Evolutionary conservation across 2,329 filamentous ascomycete species (phyloP).

Genomic region (Aspergillus brunneoviolaceus): DNA sequence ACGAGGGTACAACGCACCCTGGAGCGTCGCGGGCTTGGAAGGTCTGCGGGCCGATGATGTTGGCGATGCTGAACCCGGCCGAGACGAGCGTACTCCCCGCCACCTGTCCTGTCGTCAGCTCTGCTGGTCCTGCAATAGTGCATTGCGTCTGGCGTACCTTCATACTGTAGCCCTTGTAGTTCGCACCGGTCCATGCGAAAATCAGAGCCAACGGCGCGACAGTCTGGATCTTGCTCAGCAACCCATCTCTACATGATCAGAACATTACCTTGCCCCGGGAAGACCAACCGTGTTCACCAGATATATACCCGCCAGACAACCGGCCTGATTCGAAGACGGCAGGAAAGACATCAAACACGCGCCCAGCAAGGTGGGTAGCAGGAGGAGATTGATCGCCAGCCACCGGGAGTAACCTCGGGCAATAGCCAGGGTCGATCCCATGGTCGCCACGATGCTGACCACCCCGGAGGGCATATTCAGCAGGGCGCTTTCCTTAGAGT

Average conservation of each 20-base stretch:
- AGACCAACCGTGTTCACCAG: slow-evolving; percentile 31
- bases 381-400: slow-evolving; percentile 42
- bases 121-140: too few species aligned
- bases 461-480: slow-evolving; percentile 48
- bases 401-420: slow-evolving; percentile 42
- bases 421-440: slow-evolving; percentile 41
- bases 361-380: slow-evolving; percentile 48
- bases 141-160: slow-evolving; percentile 21
- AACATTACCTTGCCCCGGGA: too few species aligned
- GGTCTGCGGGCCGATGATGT: slow-evolving; percentile 41
- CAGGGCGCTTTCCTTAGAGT: slow-evolving; percentile 42
- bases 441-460: slow-evolving; percentile 40
- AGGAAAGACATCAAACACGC: slow-evolving; percentile 41
- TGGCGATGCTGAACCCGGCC: slow-evolving; percentile 42
- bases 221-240: slow-evolving; percentile 24
- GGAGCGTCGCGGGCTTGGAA: slow-evolving; percentile 47
- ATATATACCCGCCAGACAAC: slow-evolving; percentile 46
- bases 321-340: slow-evolving; percentile 38
- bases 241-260: fast-evolving
- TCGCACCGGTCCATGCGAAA: slow-evolving; percentile 47
- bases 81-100: slow-evolving; percentile 47
- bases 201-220: slow-evolving; percentile 45
- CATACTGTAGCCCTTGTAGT: slow-evolving; percentile 50
- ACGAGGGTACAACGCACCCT: slow-evolving; percentile 22
- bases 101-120: slow-evolving; percentile 31